Evolutionary conservation across 805 yeast species (phyloP).

Genomic region (Spathaspora girioi): DNA sequence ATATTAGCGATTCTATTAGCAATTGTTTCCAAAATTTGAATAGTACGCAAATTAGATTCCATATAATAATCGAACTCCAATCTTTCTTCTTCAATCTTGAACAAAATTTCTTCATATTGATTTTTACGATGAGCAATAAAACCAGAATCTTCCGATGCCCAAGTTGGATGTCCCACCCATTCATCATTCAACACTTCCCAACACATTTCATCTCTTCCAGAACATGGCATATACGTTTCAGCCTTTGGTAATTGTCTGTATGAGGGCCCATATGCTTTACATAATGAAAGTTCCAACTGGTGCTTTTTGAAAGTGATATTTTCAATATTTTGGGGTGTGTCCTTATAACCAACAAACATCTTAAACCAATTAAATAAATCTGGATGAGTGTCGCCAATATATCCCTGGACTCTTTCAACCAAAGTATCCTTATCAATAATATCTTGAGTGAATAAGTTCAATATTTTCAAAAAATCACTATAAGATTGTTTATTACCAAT

Average conservation of each 20-base stretch:
- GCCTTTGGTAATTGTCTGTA: slow-evolving; percentile 89
- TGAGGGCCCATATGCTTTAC: slow-evolving; percentile 94
- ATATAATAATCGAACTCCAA: slow-evolving; percentile 95
- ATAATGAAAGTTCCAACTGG: slow-evolving; percentile 80
- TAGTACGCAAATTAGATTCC: slow-evolving; percentile 92
- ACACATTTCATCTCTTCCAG: slow-evolving; percentile 98
- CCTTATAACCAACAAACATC: slow-evolving; percentile 83
- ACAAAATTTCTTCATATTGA: slow-evolving; percentile 93
- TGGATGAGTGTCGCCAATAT: slow-evolving; percentile 69
- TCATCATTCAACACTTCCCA: slow-evolving; percentile 98
- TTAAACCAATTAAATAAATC: slow-evolving; percentile 91
- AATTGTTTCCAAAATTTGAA: slow-evolving; percentile 91
- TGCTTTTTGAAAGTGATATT: slow-evolving; percentile 86
- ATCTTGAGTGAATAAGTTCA: slow-evolving; percentile 86
- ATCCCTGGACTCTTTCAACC: slow-evolving; percentile 80
- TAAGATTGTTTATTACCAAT: slow-evolving; percentile 87
- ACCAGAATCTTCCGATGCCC: slow-evolving; percentile 99
- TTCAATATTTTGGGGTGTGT: slow-evolving; percentile 81
- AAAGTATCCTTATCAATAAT: slow-evolving; percentile 79
- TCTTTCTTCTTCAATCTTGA: slow-evolving; percentile 95
- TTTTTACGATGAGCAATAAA: slow-evolving; percentile 98
- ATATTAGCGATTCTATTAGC: slow-evolving; percentile 91
- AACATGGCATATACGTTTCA: slow-evolving; percentile 94
- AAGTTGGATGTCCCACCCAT: slow-evolving; percentile 99
- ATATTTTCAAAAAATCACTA: slow-evolving; percentile 84